phyloP scores from a whole-genome alignment of 2,329 filamentous ascomycete genomes.

The Elsinoe perseae region DNA sequence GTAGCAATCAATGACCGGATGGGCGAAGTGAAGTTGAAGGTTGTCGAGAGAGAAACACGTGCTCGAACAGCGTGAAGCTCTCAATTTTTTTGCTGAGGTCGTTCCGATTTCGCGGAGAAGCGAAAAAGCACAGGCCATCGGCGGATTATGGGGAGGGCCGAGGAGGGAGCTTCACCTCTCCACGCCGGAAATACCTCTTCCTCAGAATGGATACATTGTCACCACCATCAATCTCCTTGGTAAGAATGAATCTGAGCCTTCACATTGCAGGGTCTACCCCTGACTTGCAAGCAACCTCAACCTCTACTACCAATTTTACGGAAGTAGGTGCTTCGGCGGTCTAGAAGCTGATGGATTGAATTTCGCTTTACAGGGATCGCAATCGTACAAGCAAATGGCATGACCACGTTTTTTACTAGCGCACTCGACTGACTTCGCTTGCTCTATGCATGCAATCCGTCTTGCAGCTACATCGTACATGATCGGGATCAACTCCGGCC shows the following conservation, averaged over 20 bases:
- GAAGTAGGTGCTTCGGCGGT: too few species aligned
- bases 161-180: background rate
- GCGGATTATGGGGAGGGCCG: too few species aligned
- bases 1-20: too few species aligned
- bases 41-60: background rate
- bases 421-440: background rate
- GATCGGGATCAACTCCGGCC: background rate
- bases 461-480: background rate
- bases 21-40: background rate
- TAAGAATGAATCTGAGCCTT: too few species aligned
- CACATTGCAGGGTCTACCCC: too few species aligned
- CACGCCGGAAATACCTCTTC: too few species aligned
- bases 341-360: background rate
- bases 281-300: too few species aligned
- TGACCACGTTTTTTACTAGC: background rate
- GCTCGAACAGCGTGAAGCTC: background rate
- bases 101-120: conserved; percentile 2
- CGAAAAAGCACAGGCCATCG: background rate
- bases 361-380: background rate
- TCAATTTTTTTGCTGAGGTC: conserved; percentile 7
- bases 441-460: background rate
- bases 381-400: background rate
- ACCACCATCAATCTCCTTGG: too few species aligned
- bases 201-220: too few species aligned
- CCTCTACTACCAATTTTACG: too few species aligned